phyloP scores from a whole-genome alignment of 768 basidiomycete genomes.

The Tulasnella sp. region DNA sequence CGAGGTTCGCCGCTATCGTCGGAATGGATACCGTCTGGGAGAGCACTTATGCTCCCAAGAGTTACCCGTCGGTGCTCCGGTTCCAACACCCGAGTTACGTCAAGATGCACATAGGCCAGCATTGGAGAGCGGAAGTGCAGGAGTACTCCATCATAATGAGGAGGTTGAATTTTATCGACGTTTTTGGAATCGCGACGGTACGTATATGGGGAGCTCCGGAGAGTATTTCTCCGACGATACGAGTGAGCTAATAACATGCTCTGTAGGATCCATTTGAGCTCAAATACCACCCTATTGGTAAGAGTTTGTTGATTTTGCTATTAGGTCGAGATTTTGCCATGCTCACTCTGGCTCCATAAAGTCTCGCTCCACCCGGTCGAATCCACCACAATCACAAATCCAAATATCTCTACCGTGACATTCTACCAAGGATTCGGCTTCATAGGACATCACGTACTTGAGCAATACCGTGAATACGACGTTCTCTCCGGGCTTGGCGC shows the following conservation, averaged over 20 bases:
- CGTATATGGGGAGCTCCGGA: no score
- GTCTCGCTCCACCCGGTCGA: slow-evolving; percentile 3
- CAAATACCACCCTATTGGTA: slow-evolving; percentile 20
- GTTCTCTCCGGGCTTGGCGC: slow-evolving; percentile 17
- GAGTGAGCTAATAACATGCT: not conserved
- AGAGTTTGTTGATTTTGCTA: not conserved
- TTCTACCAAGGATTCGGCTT: slow-evolving; percentile 18
- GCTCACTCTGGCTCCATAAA: not conserved
- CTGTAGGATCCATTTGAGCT: not conserved
- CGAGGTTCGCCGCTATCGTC: not conserved
- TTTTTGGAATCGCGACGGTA: slow-evolving; percentile 9
- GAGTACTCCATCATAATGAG: not conserved
- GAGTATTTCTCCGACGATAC: not conserved
- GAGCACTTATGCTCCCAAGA: not conserved
- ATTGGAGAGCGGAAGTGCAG: not conserved
- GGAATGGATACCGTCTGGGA: slow-evolving; percentile 21
- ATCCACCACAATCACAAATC: slow-evolving; percentile 2
- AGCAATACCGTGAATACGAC: slow-evolving; percentile 12
- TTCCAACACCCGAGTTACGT: slow-evolving; percentile 22
- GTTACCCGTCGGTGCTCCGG: not conserved
- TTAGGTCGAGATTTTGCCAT: no score
- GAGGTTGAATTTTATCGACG: slow-evolving; percentile 17
- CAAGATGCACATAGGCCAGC: slow-evolving; percentile 14
- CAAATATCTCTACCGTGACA: slow-evolving; percentile 14
- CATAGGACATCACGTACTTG: not conserved